Evolutionary conservation across 169 alveolate genomes (phyloP).

Genomic region (Plasmodium gallinaceum): DNA sequence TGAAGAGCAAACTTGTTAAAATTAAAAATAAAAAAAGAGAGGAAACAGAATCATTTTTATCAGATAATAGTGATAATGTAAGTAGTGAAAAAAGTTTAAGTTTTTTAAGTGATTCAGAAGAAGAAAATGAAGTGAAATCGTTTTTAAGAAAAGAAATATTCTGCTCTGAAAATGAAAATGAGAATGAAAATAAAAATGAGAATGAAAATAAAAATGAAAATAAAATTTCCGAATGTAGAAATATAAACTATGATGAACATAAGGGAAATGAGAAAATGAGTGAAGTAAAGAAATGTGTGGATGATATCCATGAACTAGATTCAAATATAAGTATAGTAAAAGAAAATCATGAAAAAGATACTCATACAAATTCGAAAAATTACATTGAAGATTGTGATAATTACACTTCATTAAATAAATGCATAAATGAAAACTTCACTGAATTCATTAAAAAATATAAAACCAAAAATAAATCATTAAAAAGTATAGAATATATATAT

Average conservation of each 20-base stretch:
- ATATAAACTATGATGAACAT: no score
- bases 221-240: no score
- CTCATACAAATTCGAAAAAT: neutral
- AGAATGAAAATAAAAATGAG: no score
- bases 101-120: slow-evolving; percentile 50
- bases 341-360: neutral
- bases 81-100: slow-evolving; percentile 44
- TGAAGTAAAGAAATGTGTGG: no score
- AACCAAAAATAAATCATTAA: slow-evolving; percentile 12
- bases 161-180: neutral
- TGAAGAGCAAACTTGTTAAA: slow-evolving; percentile 22
- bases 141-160: slow-evolving; percentile 23
- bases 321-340: no score
- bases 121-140: slow-evolving; percentile 41
- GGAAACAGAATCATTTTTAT: neutral
- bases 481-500: slow-evolving; percentile 15
- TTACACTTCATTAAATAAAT: neutral
- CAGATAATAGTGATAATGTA: slow-evolving; percentile 48
- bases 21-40: slow-evolving; percentile 8
- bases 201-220: neutral
- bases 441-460: slow-evolving; percentile 5
- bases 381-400: neutral
- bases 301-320: no score
- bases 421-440: slow-evolving; percentile 18
- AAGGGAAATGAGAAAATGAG: no score